Evolutionary conservation across 2,329 filamentous ascomycete species (phyloP).

Genomic region (Venturia oleaginea): DNA sequence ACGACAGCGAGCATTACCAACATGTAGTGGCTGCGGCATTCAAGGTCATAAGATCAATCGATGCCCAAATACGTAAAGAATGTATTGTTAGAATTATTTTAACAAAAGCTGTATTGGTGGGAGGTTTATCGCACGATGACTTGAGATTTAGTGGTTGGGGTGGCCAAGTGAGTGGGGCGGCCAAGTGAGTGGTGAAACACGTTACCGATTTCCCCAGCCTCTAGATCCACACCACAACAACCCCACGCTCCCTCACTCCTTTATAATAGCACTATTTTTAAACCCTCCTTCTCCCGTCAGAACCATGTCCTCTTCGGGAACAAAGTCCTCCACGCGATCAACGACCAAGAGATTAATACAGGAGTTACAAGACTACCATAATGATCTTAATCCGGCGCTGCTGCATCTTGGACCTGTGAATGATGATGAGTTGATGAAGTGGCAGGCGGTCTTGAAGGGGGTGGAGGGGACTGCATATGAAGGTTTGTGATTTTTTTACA

Average conservation of each 20-base stretch:
- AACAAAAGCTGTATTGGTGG: no score
- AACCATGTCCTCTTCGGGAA: neutral
- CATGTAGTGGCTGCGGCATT: no score
- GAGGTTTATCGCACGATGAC: no score
- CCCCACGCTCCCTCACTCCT: neutral
- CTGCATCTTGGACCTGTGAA: conserved; percentile 47
- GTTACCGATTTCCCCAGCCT: neutral
- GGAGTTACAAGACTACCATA: conserved; percentile 50
- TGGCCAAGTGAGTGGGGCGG: no score
- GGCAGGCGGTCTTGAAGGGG: conserved; percentile 53
- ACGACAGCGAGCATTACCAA: no score
- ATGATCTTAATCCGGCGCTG: conserved; percentile 47
- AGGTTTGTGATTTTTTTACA: conserved; percentile 31
- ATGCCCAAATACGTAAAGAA: no score
- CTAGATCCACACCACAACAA: neutral
- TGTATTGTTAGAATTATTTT: no score
- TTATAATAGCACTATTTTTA: neutral
- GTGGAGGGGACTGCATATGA: conserved; percentile 51
- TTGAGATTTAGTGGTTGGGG: no score
- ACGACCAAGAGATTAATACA: conserved; percentile 52
- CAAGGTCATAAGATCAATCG: no score
- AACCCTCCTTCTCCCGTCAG: neutral
- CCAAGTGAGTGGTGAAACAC: no score
- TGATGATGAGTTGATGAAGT: conserved; percentile 49
- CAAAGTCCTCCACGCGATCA: conserved; percentile 17